Conservation (phyloP, 225 moss, liverwort and hornwort species). For the Takakia lepidozioides region DNA sequence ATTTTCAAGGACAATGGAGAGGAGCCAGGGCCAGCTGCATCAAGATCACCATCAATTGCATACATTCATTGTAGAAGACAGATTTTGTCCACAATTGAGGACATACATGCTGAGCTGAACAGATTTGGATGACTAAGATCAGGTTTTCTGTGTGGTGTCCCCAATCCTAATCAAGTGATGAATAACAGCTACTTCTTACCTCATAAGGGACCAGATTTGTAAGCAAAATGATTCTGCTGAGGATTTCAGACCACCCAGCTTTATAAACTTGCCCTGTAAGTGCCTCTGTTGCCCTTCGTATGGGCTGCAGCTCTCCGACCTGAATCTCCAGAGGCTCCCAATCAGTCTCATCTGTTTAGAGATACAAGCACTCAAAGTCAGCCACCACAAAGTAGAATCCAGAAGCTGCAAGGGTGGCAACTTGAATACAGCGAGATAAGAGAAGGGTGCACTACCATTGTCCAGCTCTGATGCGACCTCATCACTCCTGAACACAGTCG, state of each 20-base stretch:
- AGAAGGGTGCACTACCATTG: slow-evolving; percentile 33
- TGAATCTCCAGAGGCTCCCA: slow-evolving; percentile 77
- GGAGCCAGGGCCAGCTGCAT: too few species aligned
- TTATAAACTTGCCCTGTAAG: slow-evolving; percentile 14
- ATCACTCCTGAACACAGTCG: slow-evolving; percentile 25
- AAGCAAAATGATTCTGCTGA: slow-evolving; percentile 49
- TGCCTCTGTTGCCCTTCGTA: slow-evolving; percentile 21
- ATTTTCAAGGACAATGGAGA: too few species aligned
- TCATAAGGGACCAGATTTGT: slow-evolving; percentile 53
- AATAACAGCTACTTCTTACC: slow-evolving; percentile 27
- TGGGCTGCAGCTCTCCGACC: slow-evolving; percentile 8
- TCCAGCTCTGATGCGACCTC: slow-evolving; percentile 56
- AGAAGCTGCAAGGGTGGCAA: background rate
- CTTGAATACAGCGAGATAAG: background rate
- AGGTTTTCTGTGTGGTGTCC: background rate
- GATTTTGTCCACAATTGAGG: background rate
- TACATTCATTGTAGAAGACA: too few species aligned
- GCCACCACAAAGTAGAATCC: background rate
- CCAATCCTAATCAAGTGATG: background rate
- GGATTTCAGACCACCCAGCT: slow-evolving; percentile 46
- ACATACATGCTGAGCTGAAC: background rate
- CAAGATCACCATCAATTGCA: too few species aligned
- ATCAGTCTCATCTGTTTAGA: slow-evolving; percentile 61
- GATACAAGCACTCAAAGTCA: background rate
- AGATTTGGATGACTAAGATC: too few species aligned